Evolutionary conservation across 2,329 filamentous ascomycete species (phyloP).

Genomic region (Chalara sp.): DNA sequence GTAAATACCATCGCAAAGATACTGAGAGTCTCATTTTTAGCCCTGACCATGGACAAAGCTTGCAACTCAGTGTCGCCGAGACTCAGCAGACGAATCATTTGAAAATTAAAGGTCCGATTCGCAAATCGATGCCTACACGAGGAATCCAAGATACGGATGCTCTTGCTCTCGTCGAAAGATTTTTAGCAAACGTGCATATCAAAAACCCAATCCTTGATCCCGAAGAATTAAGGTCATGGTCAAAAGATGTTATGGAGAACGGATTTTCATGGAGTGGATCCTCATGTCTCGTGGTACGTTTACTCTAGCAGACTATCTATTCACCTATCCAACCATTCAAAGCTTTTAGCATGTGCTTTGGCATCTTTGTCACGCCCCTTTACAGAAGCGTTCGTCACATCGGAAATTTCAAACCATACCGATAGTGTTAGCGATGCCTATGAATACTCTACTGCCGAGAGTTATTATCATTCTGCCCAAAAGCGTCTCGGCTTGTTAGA

Average conservation of each 20-base stretch:
- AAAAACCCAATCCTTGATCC: slow-evolving; percentile 31
- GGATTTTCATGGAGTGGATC: slow-evolving; percentile 27
- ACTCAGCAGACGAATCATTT: not conserved
- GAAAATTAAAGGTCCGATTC: not conserved
- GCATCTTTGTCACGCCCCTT: slow-evolving; percentile 25
- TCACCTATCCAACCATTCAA: not conserved
- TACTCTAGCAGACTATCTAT: not conserved
- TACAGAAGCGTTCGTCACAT: not conserved
- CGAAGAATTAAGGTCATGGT: slow-evolving; percentile 18
- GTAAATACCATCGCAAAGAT: not conserved
- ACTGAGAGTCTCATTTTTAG: not conserved
- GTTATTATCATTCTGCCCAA: slow-evolving; percentile 26
- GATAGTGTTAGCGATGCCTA: not conserved
- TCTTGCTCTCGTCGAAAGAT: slow-evolving; percentile 23
- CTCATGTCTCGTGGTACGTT: slow-evolving; percentile 25
- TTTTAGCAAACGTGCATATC: slow-evolving; percentile 29
- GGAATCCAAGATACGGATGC: slow-evolving; percentile 22
- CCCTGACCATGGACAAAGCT: not conserved
- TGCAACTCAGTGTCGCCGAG: not conserved
- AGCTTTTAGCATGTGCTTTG: slow-evolving; percentile 26
- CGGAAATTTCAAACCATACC: slow-evolving; percentile 4
- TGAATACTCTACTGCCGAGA: slow-evolving; percentile 15
- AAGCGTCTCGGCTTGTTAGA: slow-evolving; percentile 25
- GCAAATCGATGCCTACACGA: not conserved
- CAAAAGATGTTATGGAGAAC: slow-evolving; percentile 17